phyloP scores from a whole-genome alignment of 2,329 filamentous ascomycete genomes.

The Trichocomaceae sp. region DNA sequence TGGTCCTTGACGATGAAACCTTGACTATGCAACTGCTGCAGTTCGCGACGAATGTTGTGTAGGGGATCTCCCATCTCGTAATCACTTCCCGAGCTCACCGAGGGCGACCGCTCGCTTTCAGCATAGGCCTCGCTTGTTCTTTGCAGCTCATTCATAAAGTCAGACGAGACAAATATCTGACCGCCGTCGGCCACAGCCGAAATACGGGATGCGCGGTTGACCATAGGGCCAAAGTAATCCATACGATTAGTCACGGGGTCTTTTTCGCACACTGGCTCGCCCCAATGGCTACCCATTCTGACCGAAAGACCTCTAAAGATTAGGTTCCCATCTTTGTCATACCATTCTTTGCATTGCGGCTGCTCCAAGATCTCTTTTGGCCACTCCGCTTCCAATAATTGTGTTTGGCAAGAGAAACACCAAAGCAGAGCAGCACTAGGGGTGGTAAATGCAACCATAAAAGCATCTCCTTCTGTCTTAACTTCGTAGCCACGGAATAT shows the following conservation, averaged over 20 bases:
- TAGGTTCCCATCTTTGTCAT: constrained; percentile 75
- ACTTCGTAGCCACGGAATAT: constrained; percentile 97
- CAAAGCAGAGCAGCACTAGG: constrained; percentile 90
- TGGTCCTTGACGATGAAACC: constrained; percentile 97
- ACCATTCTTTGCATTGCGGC: constrained; percentile 72
- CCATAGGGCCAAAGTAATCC: constrained; percentile 99
- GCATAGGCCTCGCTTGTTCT: constrained; percentile 83
- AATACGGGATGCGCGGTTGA: constrained; percentile 92
- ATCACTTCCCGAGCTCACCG: constrained; percentile 58
- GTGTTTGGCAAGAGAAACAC: constrained; percentile 90
- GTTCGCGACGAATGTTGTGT: constrained; percentile 75
- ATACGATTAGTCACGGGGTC: constrained; percentile 96
- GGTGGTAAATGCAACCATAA: constrained; percentile 98
- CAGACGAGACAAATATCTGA: constrained; percentile 92
- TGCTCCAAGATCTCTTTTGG: constrained; percentile 87
- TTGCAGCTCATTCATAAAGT: constrained; percentile 95
- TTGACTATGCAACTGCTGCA: constrained; percentile 78
- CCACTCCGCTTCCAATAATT: constrained; percentile 84
- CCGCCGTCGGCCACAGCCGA: constrained; percentile 91
- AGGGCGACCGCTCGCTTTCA: constrained; percentile 67
- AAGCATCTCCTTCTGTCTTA: constrained; percentile 98
- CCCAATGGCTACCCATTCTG: constrained; percentile 96
- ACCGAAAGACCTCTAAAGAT: constrained; percentile 95
- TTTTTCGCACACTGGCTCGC: constrained; percentile 85
- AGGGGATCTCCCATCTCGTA: constrained; percentile 59